These are phyloP conservation scores for Thalia dealbata DNA, from an alignment of 176 grass and related monocot genomes.

Conservation along the genomic window DNA sequence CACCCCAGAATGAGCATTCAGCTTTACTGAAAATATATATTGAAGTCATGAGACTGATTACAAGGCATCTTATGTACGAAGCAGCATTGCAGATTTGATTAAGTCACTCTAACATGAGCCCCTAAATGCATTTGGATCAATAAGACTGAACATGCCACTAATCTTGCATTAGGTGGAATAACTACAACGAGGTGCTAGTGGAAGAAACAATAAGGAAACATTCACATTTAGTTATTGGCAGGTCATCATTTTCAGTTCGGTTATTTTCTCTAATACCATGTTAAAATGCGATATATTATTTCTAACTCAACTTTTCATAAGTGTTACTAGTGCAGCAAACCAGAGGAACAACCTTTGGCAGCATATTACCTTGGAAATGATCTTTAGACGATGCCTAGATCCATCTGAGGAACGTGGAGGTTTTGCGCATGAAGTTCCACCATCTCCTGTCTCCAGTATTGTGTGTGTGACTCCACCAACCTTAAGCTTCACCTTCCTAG, in stretches of 20 bases:
- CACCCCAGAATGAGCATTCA: background rate
- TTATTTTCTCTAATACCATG: background rate
- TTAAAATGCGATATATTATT: background rate
- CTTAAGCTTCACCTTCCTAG: conserved; percentile 62
- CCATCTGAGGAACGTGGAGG: conserved; percentile 24
- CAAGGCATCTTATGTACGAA: background rate
- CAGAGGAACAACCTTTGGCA: background rate
- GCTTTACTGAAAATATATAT: background rate
- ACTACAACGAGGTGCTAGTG: background rate
- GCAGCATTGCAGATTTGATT: background rate
- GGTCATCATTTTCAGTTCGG: background rate
- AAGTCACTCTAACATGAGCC: background rate
- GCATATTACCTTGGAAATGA: conserved; percentile 23
- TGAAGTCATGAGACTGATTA: too few species aligned
- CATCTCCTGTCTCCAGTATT: conserved; percentile 19
- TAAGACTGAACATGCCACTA: too few species aligned
- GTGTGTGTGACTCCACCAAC: conserved; percentile 37
- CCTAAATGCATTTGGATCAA: background rate
- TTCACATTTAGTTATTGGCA: background rate
- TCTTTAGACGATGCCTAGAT: conserved; percentile 28
- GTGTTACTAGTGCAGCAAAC: background rate
- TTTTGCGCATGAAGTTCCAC: conserved; percentile 28
- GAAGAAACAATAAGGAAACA: background rate
- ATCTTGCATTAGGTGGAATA: background rate
- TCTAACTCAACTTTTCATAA: background rate